These are phyloP conservation scores for Sideroxylon spinosum DNA, from an alignment of 179 eudicot species.

Conservation along the genomic window DNA sequence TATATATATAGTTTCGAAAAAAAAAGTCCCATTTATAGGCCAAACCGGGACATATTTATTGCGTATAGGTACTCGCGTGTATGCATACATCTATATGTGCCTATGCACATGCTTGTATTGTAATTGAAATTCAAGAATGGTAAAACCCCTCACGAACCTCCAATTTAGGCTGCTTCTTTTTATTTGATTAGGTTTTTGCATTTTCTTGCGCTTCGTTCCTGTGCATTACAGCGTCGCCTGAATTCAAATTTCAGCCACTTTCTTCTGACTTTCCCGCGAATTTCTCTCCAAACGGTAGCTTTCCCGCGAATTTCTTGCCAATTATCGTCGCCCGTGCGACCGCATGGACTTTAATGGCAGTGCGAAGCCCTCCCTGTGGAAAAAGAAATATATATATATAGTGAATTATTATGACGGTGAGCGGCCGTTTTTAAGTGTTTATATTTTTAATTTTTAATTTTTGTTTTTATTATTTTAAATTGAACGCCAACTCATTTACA, in stretches of 20 bases:
- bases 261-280: neutral
- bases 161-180: neutral
- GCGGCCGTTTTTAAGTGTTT: too few relatives aligned
- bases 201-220: neutral
- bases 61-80: neutral
- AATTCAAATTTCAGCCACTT: neutral
- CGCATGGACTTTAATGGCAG: too few relatives aligned
- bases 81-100: neutral
- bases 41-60: neutral
- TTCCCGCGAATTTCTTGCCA: neutral
- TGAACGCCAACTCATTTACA: too few relatives aligned
- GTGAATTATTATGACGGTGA: too few relatives aligned
- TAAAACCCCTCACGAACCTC: neutral
- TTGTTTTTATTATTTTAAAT: too few relatives aligned
- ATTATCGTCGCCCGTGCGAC: too few relatives aligned
- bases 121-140: neutral
- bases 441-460: too few relatives aligned
- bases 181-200: neutral
- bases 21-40: neutral
- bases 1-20: neutral
- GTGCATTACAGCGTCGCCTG: neutral
- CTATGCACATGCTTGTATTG: neutral
- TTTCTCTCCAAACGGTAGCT: neutral
- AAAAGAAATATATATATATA: too few relatives aligned
- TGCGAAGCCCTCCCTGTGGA: too few relatives aligned